Percentiles rank a stretch among this genome's conserved stretches.
These are phyloP conservation scores for Pharnaceum exiguum DNA, from an alignment of 148 eudicot species.

Conservation along the genomic window DNA sequence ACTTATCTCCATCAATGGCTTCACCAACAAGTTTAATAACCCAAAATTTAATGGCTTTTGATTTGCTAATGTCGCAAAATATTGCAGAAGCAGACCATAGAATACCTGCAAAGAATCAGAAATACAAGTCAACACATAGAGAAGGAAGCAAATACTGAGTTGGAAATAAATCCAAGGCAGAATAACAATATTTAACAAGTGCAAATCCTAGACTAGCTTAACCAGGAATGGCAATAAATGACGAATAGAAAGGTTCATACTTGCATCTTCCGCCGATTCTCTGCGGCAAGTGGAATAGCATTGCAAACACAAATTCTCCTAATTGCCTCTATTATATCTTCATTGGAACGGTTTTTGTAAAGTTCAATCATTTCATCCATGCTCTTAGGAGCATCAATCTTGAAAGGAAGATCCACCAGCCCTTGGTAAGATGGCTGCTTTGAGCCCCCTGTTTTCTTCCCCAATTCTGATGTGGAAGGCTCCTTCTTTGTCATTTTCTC, in stretches of 20 bases:
- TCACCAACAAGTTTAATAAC: slow-evolving; percentile 67
- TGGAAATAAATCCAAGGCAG: neutral
- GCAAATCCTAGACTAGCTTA: too few relatives aligned
- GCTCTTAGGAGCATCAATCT: slow-evolving; percentile 74
- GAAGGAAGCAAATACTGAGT: neutral
- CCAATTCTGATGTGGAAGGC: slow-evolving; percentile 8
- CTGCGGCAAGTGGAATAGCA: slow-evolving; percentile 79
- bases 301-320: slow-evolving; percentile 69
- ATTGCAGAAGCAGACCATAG: slow-evolving; percentile 88
- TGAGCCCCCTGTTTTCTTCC: slow-evolving; percentile 22
- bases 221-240: too few relatives aligned
- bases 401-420: slow-evolving; percentile 79
- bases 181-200: neutral
- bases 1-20: slow-evolving; percentile 93
- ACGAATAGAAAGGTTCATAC: slow-evolving; percentile 38
- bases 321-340: slow-evolving; percentile 74
- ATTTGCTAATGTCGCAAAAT: slow-evolving; percentile 80
- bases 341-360: slow-evolving; percentile 52
- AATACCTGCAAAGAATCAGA: slow-evolving; percentile 54
- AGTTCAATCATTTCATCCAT: slow-evolving; percentile 58
- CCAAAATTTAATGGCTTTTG: slow-evolving; percentile 68
- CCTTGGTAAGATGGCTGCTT: slow-evolving; percentile 21
- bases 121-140: slow-evolving; percentile 5
- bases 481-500: slow-evolving; percentile 24
- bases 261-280: slow-evolving; percentile 86